These are phyloP conservation scores for Leccinum variabile DNA, from an alignment of 1,284 basidiomycete species.

Conservation along the genomic window DNA sequence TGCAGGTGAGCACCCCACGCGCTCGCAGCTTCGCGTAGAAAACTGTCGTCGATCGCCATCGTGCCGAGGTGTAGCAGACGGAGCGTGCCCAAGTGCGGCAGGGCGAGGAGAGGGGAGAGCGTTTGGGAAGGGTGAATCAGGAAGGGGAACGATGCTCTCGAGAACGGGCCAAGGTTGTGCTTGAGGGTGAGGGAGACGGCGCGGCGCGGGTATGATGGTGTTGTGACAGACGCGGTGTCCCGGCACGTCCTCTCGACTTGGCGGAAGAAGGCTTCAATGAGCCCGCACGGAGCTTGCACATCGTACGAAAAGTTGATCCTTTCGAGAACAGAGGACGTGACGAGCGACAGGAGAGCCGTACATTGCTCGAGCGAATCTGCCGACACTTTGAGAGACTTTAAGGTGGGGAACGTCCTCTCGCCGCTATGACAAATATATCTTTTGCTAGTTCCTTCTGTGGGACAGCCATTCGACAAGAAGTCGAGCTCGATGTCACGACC, in stretches of 20 bases:
- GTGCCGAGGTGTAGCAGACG: conserved; percentile 29
- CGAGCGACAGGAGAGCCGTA: conserved; percentile 26
- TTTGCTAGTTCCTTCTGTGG: not conserved
- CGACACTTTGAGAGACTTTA: conserved; percentile 27
- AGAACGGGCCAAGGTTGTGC: conserved; percentile 24
- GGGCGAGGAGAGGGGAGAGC: conserved; percentile 24
- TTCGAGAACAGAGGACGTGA: conserved; percentile 25
- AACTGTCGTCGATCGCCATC: conserved; percentile 31
- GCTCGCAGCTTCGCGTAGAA: conserved; percentile 25
- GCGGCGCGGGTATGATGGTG: not conserved
- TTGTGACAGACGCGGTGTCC: not conserved
- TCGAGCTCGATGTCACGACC: conserved; percentile 22
- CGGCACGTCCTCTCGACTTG: conserved; percentile 22
- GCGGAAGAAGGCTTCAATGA: conserved; percentile 28
- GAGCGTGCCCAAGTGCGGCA: conserved; percentile 24
- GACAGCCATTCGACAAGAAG: conserved; percentile 18
- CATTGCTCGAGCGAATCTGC: conserved; percentile 31
- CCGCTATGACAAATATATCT: not conserved
- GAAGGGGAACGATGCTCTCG: conserved; percentile 20
- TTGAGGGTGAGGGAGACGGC: conserved; percentile 29
- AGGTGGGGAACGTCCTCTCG: conserved; percentile 20
- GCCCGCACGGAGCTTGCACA: conserved; percentile 24
- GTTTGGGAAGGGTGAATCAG: conserved; percentile 26
- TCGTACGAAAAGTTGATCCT: conserved; percentile 32
- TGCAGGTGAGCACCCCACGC: conserved; percentile 31